A percentile compares a stretch with the other conserved stretches of the same genome.
Conservation (phyloP, 1,284 basidiomycete genomes). For the Fomitiporia mediterranea region DNA sequence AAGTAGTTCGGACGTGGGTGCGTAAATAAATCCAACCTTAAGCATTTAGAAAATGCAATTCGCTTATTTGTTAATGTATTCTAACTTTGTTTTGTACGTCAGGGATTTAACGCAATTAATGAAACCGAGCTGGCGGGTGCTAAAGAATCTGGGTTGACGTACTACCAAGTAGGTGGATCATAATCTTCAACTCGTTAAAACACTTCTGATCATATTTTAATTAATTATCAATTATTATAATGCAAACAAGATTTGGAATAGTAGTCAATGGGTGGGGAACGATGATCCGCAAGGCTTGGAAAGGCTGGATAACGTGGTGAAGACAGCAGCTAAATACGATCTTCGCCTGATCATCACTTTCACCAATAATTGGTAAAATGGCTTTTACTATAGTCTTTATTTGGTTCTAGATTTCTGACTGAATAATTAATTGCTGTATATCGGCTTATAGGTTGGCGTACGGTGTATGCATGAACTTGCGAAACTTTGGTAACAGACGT, state of each 20-base stretch:
- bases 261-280: slow-evolving; percentile 47
- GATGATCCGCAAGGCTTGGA: slow-evolving; percentile 61
- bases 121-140: slow-evolving; percentile 53
- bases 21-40: slow-evolving; percentile 10
- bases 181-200: neutral
- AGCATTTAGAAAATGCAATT: neutral
- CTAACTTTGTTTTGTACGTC: slow-evolving; percentile 32
- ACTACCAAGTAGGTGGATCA: slow-evolving; percentile 41
- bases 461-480: slow-evolving; percentile 27
- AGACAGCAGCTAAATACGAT: slow-evolving; percentile 53
- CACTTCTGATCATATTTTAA: neutral
- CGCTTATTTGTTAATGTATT: neutral
- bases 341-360: slow-evolving; percentile 59
- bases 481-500: neutral
- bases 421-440: neutral
- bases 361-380: slow-evolving; percentile 62
- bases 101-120: slow-evolving; percentile 51
- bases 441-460: slow-evolving; percentile 30
- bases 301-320: slow-evolving; percentile 59
- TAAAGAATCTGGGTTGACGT: slow-evolving; percentile 40
- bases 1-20: slow-evolving; percentile 63
- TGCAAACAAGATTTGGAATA: slow-evolving; percentile 41
- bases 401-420: neutral
- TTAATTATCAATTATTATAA: neutral
- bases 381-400: neutral